Conservation (phyloP, 176 grass and related monocot species). For the Luzula sylvatica region DNA sequence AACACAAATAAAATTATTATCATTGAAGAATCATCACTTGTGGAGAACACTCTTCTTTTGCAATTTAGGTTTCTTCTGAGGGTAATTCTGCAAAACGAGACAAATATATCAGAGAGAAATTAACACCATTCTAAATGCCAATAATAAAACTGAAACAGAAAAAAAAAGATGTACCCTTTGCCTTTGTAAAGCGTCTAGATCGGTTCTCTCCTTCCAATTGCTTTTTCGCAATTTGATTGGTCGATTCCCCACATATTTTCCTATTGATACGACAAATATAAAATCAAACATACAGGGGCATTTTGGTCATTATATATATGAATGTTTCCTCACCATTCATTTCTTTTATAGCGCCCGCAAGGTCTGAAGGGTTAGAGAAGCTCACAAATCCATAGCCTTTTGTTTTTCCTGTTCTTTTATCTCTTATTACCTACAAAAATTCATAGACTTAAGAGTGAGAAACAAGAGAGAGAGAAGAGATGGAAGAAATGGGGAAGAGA, state of each 20-base stretch:
- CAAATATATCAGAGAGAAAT: no score
- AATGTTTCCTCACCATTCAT: slow-evolving; percentile 65
- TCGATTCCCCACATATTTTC: slow-evolving; percentile 94
- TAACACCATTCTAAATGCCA: no score
- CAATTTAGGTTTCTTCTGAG: slow-evolving; percentile 90
- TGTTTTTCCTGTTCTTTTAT: slow-evolving; percentile 96
- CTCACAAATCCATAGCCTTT: slow-evolving; percentile 99
- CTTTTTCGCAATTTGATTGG: slow-evolving; percentile 98
- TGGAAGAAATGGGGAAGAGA: slow-evolving; percentile 8
- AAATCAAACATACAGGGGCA: not conserved
- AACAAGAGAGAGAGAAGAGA: not conserved
- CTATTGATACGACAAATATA: slow-evolving; percentile 12
- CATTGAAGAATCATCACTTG: slow-evolving; percentile 83
- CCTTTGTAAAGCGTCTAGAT: slow-evolving; percentile 75
- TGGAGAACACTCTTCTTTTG: slow-evolving; percentile 81
- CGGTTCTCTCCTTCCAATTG: slow-evolving; percentile 96
- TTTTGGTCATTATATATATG: not conserved
- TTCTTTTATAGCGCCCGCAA: slow-evolving; percentile 93
- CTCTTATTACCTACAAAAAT: slow-evolving; percentile 74
- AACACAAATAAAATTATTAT: no score
- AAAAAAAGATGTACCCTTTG: slow-evolving; percentile 44
- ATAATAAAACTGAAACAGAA: slow-evolving; percentile 8
- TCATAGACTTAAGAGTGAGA: not conserved
- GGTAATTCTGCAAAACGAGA: slow-evolving; percentile 50
- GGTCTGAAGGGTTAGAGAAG: slow-evolving; percentile 87